Evolutionary conservation across 2,329 filamentous ascomycete species (phyloP), one percentile per base, ranked within the genome.

Genomic region (Xylariaceae sp.): DNA sequence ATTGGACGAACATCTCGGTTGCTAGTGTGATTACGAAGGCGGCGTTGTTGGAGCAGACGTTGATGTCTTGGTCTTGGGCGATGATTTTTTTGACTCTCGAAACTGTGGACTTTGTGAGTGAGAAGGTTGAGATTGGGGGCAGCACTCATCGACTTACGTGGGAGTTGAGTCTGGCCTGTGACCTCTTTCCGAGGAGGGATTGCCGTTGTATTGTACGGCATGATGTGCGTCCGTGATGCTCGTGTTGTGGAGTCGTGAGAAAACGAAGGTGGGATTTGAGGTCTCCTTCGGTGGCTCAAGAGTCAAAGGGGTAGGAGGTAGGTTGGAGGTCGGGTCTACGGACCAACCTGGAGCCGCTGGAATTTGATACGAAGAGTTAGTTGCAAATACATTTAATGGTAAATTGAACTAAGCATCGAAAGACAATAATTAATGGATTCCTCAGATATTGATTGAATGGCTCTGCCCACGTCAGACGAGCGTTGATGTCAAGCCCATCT

Each of bases 61-160:
- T 79, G 56, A 96, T 88, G 57, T 97, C 93, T 41, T 89, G 84
- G 71, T 99, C 94, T 52, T 90, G 82, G 45, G 84, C 82, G 55
- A 99, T 90, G 68, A 99, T 96, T 74, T 96, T 96, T 74, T 97
- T 97, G 53, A 99, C 90, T 64, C 94, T 84, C 16, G 94, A 89
- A 50, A 97, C 94, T 97, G 58, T 28, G 41, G 7, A 31, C 6
- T 17, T 33, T 3, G 16, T 5, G 16, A 42, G 18, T 36, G 5
- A 7, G 17, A n/a, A 33, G 18, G 36, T 14, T 36, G n/a, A 17
- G 11, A 39, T 11, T 1, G 16, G 33, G 19, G 22, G 22, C 22
- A 11, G 31, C n/a, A 18, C 41, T 40, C 47, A 19, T 10, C 13
- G 46, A 77, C 88, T 72, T 77, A 96, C 93, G 77, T 9, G 93